Base-by-base conservation (phyloP, 345 rosid genomes). In the Noccaea caerulescens region DNA sequence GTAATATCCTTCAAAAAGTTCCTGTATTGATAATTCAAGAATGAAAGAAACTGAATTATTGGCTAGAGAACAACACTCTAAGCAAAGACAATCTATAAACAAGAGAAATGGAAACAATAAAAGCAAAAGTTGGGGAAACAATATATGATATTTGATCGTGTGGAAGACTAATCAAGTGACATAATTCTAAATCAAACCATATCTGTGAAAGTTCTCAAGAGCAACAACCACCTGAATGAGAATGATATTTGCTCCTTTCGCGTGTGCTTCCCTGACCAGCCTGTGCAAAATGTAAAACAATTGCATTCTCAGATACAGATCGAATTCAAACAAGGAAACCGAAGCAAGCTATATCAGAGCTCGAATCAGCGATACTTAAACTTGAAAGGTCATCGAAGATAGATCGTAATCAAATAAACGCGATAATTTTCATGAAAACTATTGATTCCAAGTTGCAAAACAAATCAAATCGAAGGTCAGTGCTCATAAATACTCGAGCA, bases 1-100 rank as follows among this genome's bases (percentile, higher is more conserved):
- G 85, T 94, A 94, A 84, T 86, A 84, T 43, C 97, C 95, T 71
- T 94, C 99, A 76, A 94, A 94, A 30, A 94, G 88, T 77, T 94
- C 99, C 96, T 93, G 80, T 32, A 63, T 7, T 38, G 63, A 16
- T 44, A 53, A 57, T 30, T n/a, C 34, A 61, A 32, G 45, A 14
- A 50, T 36, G 69, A 41, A 65, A 54, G 27, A 18, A 27, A 20
- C 23, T 20, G 23, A 20, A 20, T 20, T 20, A 20, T 20, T 20
- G 23, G 23, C 33, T 58, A 54, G 11, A 18, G 58, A 50, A 7
- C 46, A 50, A 7, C 36, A 36, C 12, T 36, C 46, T 14, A 46
- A 60, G 5, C 30, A 18, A 59, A 18, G 25, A 25, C 14, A 7
- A 10, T 16, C 4, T 3, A 39, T 16, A 16, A 16, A 16, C 18